Conservation (phyloP, 371 early-diverging fungal species). For the Rhizopus sp. region DNA sequence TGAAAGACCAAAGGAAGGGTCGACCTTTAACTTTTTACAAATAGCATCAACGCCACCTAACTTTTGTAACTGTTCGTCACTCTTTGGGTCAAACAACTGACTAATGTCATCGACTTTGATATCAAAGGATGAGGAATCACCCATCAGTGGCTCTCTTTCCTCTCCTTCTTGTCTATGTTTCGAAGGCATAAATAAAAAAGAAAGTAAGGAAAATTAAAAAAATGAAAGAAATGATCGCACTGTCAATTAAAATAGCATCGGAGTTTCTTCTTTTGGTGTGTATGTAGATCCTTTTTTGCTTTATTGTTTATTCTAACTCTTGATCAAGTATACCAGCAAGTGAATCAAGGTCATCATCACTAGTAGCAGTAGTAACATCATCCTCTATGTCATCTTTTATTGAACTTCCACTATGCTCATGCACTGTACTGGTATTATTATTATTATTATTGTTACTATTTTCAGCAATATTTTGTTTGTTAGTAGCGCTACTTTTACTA, state of each 20-base stretch:
- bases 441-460: background rate
- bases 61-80: slow-evolving; percentile 59
- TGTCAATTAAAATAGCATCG: background rate
- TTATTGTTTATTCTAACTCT: slow-evolving; percentile 13
- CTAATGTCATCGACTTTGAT: slow-evolving; percentile 52
- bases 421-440: background rate
- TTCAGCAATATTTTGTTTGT: too few species aligned
- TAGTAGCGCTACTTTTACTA: background rate
- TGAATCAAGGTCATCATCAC: slow-evolving; percentile 28
- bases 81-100: slow-evolving; percentile 72
- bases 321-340: slow-evolving; percentile 44
- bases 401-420: too few species aligned
- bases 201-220: slow-evolving; percentile 7
- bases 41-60: slow-evolving; percentile 70
- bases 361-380: background rate
- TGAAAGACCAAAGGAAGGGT: slow-evolving; percentile 65
- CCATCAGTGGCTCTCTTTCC: slow-evolving; percentile 37
- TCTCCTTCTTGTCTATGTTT: slow-evolving; percentile 14
- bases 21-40: slow-evolving; percentile 62
- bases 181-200: slow-evolving; percentile 21
- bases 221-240: background rate
- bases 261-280: background rate
- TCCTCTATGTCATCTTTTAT: background rate
- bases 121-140: slow-evolving; percentile 35
- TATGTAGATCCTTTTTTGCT: background rate